phyloP scores from a whole-genome alignment of 2,329 filamentous ascomycete genomes.

The Aureobasidium melanogenum region DNA sequence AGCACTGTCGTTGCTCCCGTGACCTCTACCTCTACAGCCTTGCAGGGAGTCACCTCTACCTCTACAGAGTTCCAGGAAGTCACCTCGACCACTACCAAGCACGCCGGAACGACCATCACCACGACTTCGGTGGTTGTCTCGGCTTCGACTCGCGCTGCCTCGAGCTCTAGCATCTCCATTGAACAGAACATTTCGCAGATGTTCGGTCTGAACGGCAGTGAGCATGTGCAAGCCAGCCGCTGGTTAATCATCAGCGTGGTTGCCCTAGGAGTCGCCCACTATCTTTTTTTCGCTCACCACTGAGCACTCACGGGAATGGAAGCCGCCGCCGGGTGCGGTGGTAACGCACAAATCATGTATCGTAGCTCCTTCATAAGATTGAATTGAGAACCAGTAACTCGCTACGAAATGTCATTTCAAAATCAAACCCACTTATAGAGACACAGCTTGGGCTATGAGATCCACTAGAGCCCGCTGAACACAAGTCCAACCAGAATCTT shows the following conservation, averaged over 20 bases:
- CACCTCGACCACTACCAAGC: background rate
- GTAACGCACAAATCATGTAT: background rate
- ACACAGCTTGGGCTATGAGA: background rate
- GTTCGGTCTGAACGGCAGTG: background rate
- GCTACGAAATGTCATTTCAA: background rate
- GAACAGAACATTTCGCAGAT: background rate
- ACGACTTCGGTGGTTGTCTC: background rate
- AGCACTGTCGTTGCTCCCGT: background rate
- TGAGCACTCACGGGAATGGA: background rate
- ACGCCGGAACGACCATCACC: background rate
- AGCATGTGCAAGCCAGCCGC: background rate
- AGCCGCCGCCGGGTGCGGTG: background rate
- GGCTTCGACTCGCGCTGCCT: background rate
- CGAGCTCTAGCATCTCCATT: background rate
- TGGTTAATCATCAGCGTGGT: background rate
- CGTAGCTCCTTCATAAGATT: background rate
- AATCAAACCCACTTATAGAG: background rate
- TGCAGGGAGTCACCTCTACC: too few species aligned
- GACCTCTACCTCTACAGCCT: background rate
- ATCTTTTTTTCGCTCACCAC: background rate
- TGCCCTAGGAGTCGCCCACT: background rate
- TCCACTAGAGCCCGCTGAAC: background rate
- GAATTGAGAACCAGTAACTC: background rate
- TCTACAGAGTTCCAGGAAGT: background rate
- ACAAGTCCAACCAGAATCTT: background rate